Base-by-base conservation (phyloP, 2,329 filamentous ascomycete genomes). In the Fusarium xyrophilum region DNA sequence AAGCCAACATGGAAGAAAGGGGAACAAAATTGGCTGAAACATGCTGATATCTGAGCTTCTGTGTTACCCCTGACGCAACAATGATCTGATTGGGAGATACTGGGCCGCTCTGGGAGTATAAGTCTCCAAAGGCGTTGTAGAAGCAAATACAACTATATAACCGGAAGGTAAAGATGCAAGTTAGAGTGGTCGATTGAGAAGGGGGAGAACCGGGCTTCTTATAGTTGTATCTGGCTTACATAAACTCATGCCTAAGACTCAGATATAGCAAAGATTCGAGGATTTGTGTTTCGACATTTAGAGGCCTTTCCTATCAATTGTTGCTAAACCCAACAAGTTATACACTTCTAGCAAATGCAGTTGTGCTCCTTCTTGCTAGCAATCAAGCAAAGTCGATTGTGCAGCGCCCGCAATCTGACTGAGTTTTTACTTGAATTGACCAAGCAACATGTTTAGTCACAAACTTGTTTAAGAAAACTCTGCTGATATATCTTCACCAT, bases 201-300 rank as follows among this genome's bases (percentile, higher is more conserved):
- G 46, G 30, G 44, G 12, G 43, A 25, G 30, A n/a, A 25, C 6
- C n/a, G 15, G 21, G 8, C 21, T n/a, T n/a, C 30, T 48, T 48
- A 35, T 35, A 48, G 17, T 25, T 25, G 21, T n/a, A 14, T 2
- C 17, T 33, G 4, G 30, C 46, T 35, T 14, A 35, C 21, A 25
- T 48, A 48, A 25, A 35, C 12, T 35, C 21, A 35, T 48, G 46
- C 21, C 30, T 25, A 14, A 15, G 6, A 48, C 3, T 8, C 8
- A 25, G 12, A 48, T 8, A 13, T 23, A 14, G 28, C 7, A 48
- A 48, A 19, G 5, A 23, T 6, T 2, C 0, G 4, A 7, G 3
- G 5, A 11, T 48, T 33, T 19, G 4, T 32, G 6, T 19, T 33
- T 25, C 3, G 1, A 14, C 1, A 23, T 0, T 6, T 1, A 8